Percentiles rank a stretch among this genome's conserved stretches.
Conservation (phyloP, 2,329 filamentous ascomycete species). For the Colletotrichum sp. region DNA sequence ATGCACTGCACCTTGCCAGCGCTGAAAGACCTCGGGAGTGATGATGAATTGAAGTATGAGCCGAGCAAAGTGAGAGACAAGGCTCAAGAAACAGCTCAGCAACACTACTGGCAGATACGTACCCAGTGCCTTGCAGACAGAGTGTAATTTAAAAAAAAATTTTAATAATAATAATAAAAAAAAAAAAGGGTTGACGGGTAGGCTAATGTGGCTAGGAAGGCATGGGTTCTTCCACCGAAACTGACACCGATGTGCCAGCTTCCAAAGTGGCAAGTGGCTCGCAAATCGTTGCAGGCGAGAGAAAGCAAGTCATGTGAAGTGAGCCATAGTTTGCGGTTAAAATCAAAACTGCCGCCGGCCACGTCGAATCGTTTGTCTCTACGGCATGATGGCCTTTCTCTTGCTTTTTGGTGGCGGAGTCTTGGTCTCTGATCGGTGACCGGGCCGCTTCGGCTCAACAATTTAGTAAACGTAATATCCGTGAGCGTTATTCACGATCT, state of each 20-base stretch:
- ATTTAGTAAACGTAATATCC: not conserved
- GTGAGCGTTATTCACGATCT: not conserved
- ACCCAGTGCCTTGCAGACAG: conserved; percentile 12
- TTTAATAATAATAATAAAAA: too few relatives aligned
- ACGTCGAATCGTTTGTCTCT: not conserved
- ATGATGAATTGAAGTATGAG: not conserved
- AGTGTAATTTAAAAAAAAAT: not conserved
- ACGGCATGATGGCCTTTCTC: not conserved
- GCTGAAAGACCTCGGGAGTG: not conserved
- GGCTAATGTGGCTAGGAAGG: conserved; percentile 19
- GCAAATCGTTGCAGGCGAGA: not conserved
- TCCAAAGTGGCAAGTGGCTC: conserved; percentile 7
- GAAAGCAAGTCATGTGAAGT: not conserved
- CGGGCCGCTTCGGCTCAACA: not conserved
- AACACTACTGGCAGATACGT: not conserved
- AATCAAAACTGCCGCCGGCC: not conserved
- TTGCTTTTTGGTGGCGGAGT: not conserved
- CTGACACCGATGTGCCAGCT: conserved; percentile 1
- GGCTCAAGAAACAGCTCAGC: not conserved
- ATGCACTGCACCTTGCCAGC: not conserved
- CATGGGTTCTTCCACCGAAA: conserved; percentile 2
- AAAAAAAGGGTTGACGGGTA: conserved; percentile 13
- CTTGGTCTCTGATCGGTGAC: not conserved
- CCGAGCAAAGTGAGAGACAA: not conserved
- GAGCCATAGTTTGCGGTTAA: not conserved